Evolutionary conservation across 352 stramenopile species (phyloP), one percentile per base, ranked within the genome.

Genomic region (Phytopythium vexans): DNA sequence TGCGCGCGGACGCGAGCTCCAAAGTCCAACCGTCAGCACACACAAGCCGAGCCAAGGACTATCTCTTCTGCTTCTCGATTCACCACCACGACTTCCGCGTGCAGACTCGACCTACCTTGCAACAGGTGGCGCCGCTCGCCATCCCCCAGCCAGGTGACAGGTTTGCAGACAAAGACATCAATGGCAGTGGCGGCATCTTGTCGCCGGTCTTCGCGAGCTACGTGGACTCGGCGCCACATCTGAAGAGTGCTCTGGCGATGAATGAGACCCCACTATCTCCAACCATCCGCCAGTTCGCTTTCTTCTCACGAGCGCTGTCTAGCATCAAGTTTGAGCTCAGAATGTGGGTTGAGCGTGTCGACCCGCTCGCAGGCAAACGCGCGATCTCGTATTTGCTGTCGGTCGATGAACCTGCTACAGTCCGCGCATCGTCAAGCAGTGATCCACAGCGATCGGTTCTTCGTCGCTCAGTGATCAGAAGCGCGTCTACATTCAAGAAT

Each of bases 291-390:
- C 32, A 36, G 37, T 54, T 54, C 40, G 48, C 14, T 57, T 51
- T 9, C 58, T 53, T 37, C 11, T 54, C 48, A 6, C 48, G 38
- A n/a, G 48, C 48, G 6, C 48, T 54, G 8, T 54, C 48, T 14
- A 69, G 58, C 41, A 64, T 88, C 45, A 60, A 52, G 21, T 91
- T 91, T 31, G 72, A 68, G 10, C 58, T 89, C 3, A 66, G 74
- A n/a, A 65, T 84, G 50, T 93, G 82, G 82, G 55, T 91, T 14
- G 82, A 93, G 40, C 74, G 68, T 8, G 82, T 91, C 4, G 80
- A 93, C 33, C 61, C 66, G 1, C 54, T 71, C 5, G 69, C 65
- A 8, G 78, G 79, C 3, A 72, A 70, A 21, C 72, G 82, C n/a
- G 87, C 86, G 52, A 68, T 93, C 12, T 72, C 70, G 0, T 93